Evolutionary conservation across 2,329 filamentous ascomycete species (phyloP), one percentile per base, ranked within the genome.

Genomic region (Juglanconis oblonga): DNA sequence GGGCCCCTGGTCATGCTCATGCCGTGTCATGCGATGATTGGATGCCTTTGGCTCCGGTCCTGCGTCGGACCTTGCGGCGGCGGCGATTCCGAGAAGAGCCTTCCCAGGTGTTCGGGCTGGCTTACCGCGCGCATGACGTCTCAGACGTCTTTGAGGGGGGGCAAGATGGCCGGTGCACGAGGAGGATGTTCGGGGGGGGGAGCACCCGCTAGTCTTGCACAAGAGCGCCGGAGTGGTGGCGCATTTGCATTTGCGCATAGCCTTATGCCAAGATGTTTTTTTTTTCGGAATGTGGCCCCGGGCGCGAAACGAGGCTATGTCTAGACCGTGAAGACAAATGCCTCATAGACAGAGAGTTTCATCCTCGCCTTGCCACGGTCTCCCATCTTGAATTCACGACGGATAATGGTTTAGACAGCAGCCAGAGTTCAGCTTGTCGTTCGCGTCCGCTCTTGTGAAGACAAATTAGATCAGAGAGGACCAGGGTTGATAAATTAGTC

Each of bases 11-110:
- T 52, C 49, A 33, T 32, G 24, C 42, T 44, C 40, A 42, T 47
- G 56, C 56, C 56, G 56, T 58, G 56, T 58, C 56, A 58, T 58
- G 56, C 56, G 38, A 38, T 58, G 56, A 58, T 58, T 58, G 48
- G 56, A 47, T 42, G 40, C 47, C 56, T 32, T 36, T 33, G 45
- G 36, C 35, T 47, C 36, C 38, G 32, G 29, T 58, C n/a, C 49
- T 51, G 51, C 48, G 56, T 52, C 42, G 38, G 56, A 52, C 56
- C 49, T 58, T 58, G 56, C 38, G n/a, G 14, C 31, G 49, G 17
- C 13, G 49, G 17, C 13, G 38, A 17, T 29, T 47, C 44, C 4
- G 44, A 42, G 10, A 14, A 10, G 10, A 42, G 38, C 11, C n/a
- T 13, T 10, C 38, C 10, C 4, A 13, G 10, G 5, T 42, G 38